These are phyloP conservation scores for Cyanodermella asteris DNA, from an alignment of 2,329 filamentous ascomycete species.

Conservation along the genomic window DNA sequence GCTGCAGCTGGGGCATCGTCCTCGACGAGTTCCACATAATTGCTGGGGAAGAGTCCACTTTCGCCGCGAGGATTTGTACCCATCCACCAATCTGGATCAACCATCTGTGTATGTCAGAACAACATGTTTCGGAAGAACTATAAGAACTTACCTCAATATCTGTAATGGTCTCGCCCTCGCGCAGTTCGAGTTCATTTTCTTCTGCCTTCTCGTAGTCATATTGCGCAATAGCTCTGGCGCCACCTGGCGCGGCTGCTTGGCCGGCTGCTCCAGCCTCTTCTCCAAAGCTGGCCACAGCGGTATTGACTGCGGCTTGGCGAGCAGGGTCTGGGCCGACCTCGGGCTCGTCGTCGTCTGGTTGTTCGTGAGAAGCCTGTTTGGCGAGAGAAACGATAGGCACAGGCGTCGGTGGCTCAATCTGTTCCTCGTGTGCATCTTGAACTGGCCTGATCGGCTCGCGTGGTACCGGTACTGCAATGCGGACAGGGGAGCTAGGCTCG, in stretches of 20 bases:
- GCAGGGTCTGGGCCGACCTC: conserved; percentile 34
- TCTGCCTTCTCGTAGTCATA: conserved; percentile 97
- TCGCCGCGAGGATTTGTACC: conserved; percentile 72
- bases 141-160: too few relatives aligned
- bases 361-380: conserved; percentile 38
- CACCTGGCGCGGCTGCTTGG: conserved; percentile 24
- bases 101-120: too few relatives aligned
- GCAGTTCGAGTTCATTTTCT: conserved; percentile 83
- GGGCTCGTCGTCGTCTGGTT: conserved; percentile 43
- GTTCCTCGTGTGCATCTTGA: conserved; percentile 20
- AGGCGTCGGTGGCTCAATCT: conserved; percentile 16
- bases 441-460: conserved; percentile 29
- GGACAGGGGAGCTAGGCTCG: conserved; percentile 54
- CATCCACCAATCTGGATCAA: conserved; percentile 98
- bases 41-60: conserved; percentile 80
- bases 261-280: conserved; percentile 23
- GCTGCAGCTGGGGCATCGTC: conserved; percentile 25
- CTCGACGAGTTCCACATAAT: conserved; percentile 77
- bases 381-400: conserved; percentile 44
- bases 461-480: conserved; percentile 65
- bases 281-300: conserved; percentile 26
- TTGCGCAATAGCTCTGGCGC: conserved; percentile 55
- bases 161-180: conserved; percentile 68
- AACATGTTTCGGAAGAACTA: too few relatives aligned
- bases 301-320: conserved; percentile 36